Base-by-base conservation (phyloP, 2,329 filamentous ascomycete species). In the Dothideomycetes sp. region DNA sequence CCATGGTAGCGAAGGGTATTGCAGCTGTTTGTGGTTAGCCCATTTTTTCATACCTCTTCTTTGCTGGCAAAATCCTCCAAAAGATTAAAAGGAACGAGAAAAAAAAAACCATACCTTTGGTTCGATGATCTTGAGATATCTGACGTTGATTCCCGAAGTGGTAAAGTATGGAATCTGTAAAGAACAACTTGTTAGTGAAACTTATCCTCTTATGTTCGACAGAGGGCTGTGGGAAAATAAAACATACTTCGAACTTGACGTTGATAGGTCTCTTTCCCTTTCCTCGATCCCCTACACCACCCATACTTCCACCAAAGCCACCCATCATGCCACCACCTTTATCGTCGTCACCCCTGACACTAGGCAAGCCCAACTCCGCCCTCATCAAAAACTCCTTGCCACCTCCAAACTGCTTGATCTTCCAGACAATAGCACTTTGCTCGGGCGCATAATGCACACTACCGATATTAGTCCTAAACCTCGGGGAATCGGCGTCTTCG, bases 361-460 rank as follows among this genome's bases (percentile, higher is more conserved):
- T 94, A 0, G 91, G 91, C 30, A 98, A 69, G 35, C 91, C 91
- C 10, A 98, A 73, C 67, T 98, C 91, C 13, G 91, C 91, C 43
- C 91, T 83, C 91, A 98, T 98, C 53, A 98, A 71, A 56, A 98
- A 98, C 60, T 98, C 91, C 65, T 98, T 98, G 53, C 81, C 79
- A n/a, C 91, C 91, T 31, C 91, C 91, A 63, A 98, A 98, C 57
- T 98, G 91, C 71, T 98, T 98, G 63, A 98, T 98, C 71, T 98
- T 98, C 91, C 91, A 98, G 36, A 98, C 84, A 53, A 98, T 98
- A 45, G 89, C 89, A 48, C 85, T 93, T 58, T 94, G 89, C 64
- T 98, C 91, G 1, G 91, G 91, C 4, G 89, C 89, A 60, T 98
- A 98, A 66, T 98, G 91, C 10, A 98, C 91, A 20, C 83, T 86